Conservation (phyloP, 345 rosid species). For the Camelina laxa region DNA sequence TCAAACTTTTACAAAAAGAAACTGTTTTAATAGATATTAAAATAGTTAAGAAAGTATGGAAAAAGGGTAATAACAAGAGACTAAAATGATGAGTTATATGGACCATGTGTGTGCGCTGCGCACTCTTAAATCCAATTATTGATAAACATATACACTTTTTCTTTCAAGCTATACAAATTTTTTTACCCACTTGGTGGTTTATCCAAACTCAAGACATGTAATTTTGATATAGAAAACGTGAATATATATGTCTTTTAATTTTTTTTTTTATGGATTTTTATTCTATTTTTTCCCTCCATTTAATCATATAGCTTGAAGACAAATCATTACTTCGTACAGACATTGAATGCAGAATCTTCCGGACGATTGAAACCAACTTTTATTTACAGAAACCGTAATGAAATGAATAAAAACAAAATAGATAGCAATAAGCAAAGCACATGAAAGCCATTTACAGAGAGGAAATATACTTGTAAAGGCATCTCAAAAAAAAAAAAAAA, state of each 20-base stretch:
- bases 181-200: conserved; percentile 3
- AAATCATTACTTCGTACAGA: conserved; percentile 32
- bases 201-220: conserved; percentile 9
- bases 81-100: conserved; percentile 39
- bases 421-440: conserved; percentile 25
- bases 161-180: background rate
- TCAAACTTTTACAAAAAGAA: conserved; percentile 40
- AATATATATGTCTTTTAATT: too few relatives aligned
- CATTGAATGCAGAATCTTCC: conserved; percentile 40
- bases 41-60: background rate
- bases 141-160: background rate
- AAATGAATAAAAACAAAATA: conserved; percentile 2
- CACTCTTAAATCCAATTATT: conserved; percentile 35
- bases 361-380: conserved; percentile 11
- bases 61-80: conserved; percentile 24
- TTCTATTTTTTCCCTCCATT: conserved; percentile 25
- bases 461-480: background rate
- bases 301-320: conserved; percentile 29
- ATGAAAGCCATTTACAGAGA: conserved; percentile 28
- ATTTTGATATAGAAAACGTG: background rate
- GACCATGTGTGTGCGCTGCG: conserved; percentile 36
- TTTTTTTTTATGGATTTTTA: too few relatives aligned
- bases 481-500: too few relatives aligned
- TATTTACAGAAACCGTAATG: background rate
- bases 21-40: background rate